Conservation (phyloP, 116 monocot species). For the Thalassia testudinum region DNA sequence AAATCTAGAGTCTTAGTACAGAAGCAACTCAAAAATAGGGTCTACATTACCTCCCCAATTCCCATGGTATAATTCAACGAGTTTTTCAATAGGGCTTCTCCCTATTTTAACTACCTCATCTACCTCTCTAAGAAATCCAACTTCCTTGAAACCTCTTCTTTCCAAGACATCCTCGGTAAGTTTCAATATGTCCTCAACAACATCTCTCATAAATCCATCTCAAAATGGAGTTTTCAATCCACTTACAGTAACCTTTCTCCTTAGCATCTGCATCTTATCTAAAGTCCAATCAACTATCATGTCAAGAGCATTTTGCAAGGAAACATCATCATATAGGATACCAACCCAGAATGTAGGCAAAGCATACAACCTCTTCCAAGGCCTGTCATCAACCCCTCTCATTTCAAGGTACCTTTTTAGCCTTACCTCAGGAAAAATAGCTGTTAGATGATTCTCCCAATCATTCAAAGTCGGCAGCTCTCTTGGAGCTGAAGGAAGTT, state of each 20-base stretch:
- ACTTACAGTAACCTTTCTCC: constrained; percentile 83
- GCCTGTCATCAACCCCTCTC: constrained; percentile 99
- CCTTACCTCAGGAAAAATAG: constrained; percentile 98
- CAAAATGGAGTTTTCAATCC: constrained; percentile 93
- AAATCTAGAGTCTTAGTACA: too few relatives aligned
- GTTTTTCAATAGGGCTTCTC: constrained; percentile 84
- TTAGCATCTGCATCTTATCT: constrained; percentile 81
- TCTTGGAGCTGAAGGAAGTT: constrained; percentile 73
- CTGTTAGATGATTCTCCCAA: constrained; percentile 99
- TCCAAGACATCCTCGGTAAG: constrained; percentile 87
- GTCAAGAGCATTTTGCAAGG: constrained; percentile 69
- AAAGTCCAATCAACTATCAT: constrained; percentile 88
- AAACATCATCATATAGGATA: constrained; percentile 85
- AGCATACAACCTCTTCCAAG: constrained; percentile 96
- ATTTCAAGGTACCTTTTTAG: constrained; percentile 95
- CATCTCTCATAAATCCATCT: constrained; percentile 61
- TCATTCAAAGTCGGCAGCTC: constrained; percentile 86
- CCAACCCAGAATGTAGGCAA: constrained; percentile 99
- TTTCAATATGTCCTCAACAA: constrained; percentile 80
- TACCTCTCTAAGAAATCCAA: constrained; percentile 82
- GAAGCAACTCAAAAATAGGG: constrained; percentile 66
- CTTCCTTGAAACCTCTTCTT: constrained; percentile 94
- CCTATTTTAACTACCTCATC: constrained; percentile 66
- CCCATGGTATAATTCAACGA: constrained; percentile 66
- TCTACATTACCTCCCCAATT: constrained; percentile 79